phyloP scores from a whole-genome alignment of 768 basidiomycete genomes.

The Termitomyces sp. region DNA sequence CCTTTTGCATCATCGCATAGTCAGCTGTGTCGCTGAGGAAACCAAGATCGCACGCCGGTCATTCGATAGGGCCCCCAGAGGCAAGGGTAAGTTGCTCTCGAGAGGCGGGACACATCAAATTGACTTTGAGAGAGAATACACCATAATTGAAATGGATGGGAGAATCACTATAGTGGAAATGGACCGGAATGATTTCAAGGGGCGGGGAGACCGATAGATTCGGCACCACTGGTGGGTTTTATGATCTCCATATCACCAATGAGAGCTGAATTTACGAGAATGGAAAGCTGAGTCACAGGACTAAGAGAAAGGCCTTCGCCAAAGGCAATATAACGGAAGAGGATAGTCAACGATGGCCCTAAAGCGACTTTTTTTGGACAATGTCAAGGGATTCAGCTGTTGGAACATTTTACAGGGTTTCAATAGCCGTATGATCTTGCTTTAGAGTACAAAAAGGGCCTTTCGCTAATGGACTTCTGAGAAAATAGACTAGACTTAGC shows the following conservation, averaged over 20 bases:
- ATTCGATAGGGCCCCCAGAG: slow-evolving; percentile 23
- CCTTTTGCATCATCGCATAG: slow-evolving; percentile 19
- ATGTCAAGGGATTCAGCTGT: background rate
- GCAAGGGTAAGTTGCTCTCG: slow-evolving; percentile 16
- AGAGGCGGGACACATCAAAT: slow-evolving; percentile 12
- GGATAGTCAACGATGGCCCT: slow-evolving; percentile 1
- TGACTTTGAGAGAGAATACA: slow-evolving; percentile 3
- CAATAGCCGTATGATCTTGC: slow-evolving; percentile 2
- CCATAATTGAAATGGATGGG: background rate
- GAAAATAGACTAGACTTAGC: background rate
- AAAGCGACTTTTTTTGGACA: background rate
- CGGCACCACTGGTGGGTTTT: background rate
- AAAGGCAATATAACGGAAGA: slow-evolving; percentile 4
- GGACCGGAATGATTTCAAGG: slow-evolving; percentile 3
- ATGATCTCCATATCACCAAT: slow-evolving; percentile 1
- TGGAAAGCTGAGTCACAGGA: slow-evolving; percentile 1
- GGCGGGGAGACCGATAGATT: background rate
- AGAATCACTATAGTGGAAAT: slow-evolving; percentile 1
- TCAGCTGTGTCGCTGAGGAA: slow-evolving; percentile 22
- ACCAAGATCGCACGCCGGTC: slow-evolving; percentile 24
- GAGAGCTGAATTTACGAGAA: background rate
- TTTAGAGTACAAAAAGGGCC: background rate
- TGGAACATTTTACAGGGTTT: slow-evolving; percentile 5
- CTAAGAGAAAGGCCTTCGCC: slow-evolving; percentile 5
- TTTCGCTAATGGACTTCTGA: background rate